Base-by-base conservation (phyloP, 208 protist genomes). In the Trypanosoma avium region DNA sequence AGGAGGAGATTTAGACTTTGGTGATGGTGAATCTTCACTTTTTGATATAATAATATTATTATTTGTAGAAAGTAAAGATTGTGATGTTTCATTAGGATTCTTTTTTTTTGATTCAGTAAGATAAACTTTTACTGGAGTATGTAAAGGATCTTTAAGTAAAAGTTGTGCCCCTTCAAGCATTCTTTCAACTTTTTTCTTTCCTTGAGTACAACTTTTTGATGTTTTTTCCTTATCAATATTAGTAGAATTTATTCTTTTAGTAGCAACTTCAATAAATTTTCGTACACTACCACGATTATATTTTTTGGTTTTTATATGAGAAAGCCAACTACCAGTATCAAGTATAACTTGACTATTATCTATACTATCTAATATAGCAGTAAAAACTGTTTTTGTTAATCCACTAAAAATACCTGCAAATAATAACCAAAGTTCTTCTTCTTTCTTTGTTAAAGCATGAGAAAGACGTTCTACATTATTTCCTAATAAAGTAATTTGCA, bases 401-500 rank as follows among this genome's bases (percentile, higher is more conserved):
- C 80, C 75, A 1, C 69, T 70, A 63, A 78, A 82, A 29, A 64
- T 48, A 26, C 68, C 54, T 7, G 58, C 47, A 56, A 82, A 57
- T 40, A 82, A 61, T 42, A 70, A 69, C 56, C 53, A 81, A 30
- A 69, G 6, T 15, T 15, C 21, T 4, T 48, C 27, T 29, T 62
- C 55, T 46, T 67, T 46, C 0, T 64, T 17, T 13, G 17, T 22
- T 13, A 82, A 13, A 13, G 73, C 26, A 13, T 33, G 15, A 13
- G 49, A 32, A 52, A 80, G 21, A n/a, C 58, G n/a, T 12, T 65
- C 49, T 22, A 67, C 47, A 59, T 82, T 77, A 61, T 57, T 54
- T 40, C 74, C 74, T 1, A 78, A 49, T 30, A 70, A 69, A 8
- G 82, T 42, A 17, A 87, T n/a, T 3, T 80, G 62, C 24, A 83